Evolutionary conservation across 768 basidiomycete species (phyloP).

Genomic region (Mycena rebaudengoi): DNA sequence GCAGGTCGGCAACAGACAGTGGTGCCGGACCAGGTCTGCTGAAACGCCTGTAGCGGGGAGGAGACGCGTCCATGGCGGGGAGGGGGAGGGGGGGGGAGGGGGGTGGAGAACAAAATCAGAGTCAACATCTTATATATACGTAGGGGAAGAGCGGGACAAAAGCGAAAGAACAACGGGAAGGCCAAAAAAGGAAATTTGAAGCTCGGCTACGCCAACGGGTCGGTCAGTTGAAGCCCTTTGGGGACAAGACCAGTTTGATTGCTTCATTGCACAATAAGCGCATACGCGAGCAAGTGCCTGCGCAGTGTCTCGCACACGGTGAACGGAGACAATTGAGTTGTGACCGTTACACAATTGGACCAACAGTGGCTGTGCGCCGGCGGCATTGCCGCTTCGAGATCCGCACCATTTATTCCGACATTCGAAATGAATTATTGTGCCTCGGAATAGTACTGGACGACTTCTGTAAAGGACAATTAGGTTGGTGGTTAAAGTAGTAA

Average conservation of each 20-base stretch:
- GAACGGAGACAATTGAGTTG: constrained; percentile 4
- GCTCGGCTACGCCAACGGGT: constrained; percentile 6
- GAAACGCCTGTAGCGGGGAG: constrained; percentile 59
- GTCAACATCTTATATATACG: too few species aligned
- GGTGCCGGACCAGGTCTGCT: constrained; percentile 60
- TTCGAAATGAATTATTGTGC: too few species aligned
- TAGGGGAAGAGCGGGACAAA: constrained; percentile 2
- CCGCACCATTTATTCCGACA: too few species aligned
- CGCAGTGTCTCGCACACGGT: too few species aligned
- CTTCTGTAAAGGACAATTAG: too few species aligned
- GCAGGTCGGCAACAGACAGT: constrained; percentile 53
- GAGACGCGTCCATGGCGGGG: constrained; percentile 61
- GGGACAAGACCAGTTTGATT: constrained; percentile 14
- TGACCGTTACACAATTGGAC: neutral
- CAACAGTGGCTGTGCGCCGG: constrained; percentile 16
- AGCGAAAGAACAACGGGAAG: constrained; percentile 12
- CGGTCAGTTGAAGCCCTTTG: constrained; percentile 1
- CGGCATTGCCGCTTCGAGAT: neutral
- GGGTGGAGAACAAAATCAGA: constrained; percentile 3
- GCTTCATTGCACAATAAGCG: constrained; percentile 16
- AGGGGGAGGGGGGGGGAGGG: too few species aligned
- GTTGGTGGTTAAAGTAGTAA: too few species aligned
- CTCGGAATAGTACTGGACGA: too few species aligned
- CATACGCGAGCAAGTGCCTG: too few species aligned
- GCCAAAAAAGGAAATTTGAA: constrained; percentile 13